Evolutionary conservation across 2,329 filamentous ascomycete genomes (phyloP), one percentile per base, ranked within the genome.

Genomic region (Sporothrix phasma): DNA sequence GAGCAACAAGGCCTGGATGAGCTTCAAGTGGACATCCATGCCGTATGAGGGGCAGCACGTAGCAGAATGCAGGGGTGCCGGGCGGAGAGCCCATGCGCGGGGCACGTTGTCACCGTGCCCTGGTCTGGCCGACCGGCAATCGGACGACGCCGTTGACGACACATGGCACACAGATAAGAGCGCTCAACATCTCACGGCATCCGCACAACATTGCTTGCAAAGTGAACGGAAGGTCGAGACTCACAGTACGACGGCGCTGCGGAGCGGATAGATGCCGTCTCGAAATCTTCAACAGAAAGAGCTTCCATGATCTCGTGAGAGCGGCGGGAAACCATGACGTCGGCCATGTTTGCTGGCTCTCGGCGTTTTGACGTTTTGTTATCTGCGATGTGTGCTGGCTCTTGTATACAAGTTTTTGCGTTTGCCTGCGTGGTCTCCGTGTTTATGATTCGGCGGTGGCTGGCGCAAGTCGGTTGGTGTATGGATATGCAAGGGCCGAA

Each of bases 241-340:
- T 79, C 69, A 85, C 83, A 78, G 72, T 88, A 88, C 10, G 86
- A 88, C 46, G 86, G 86, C n/a, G 86, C 85, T 7, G 81, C 81
- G 19, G 86, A 88, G 69, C 79, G 84, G 66, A 89, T 82, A 10
- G 87, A 89, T 6, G 83, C 80, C 24, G 86, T 87, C 69, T 89
- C 86, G 65, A 87, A 84, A 72, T 88, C 86, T 66, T 84, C 81
- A 5, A 75, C 69, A 68, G 72, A 74, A 64, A 79, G 68, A 6
- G 60, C 46, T 29, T 67, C 67, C 6, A 67, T 26, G 29, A 66
- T 26, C 19, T 68, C 67, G 58, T 64, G 65, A 3, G 67, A 66
- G 24, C 29, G 43, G 15, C 61, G 66, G 4, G 65, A 34, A 31
- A 65, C 29, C 53, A 66, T 54, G 24, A 61, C 34, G 2, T 64